Conservation (phyloP, 106 monocot species). For the Dendrobium officinale region DNA sequence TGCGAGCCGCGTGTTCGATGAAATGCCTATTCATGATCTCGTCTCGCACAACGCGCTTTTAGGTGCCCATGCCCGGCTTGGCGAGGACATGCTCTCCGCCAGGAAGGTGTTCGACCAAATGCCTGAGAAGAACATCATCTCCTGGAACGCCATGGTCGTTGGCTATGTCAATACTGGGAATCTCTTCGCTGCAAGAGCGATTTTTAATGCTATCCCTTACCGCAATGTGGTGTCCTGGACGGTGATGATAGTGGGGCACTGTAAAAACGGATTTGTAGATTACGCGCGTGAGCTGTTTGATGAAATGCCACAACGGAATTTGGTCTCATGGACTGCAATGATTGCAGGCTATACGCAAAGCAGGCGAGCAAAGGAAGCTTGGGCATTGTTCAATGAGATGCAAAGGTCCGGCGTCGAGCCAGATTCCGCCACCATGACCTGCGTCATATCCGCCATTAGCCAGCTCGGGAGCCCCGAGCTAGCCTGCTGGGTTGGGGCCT, state of each 20-base stretch:
- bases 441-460: constrained; percentile 35
- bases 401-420: constrained; percentile 27
- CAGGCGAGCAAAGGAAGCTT: constrained; percentile 31
- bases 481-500: constrained; percentile 30
- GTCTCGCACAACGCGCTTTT: constrained; percentile 46
- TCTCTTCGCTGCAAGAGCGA: constrained; percentile 14
- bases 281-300: constrained; percentile 35
- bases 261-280: constrained; percentile 25
- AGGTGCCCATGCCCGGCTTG: constrained; percentile 33
- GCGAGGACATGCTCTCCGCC: constrained; percentile 24
- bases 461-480: constrained; percentile 33
- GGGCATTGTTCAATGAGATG: constrained; percentile 37
- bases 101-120: constrained; percentile 30
- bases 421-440: constrained; percentile 40
- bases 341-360: constrained; percentile 44
- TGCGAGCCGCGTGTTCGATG: constrained; percentile 24
- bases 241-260: constrained; percentile 37
- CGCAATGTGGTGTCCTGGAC: constrained; percentile 40
- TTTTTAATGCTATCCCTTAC: constrained; percentile 37
- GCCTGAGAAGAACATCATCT: constrained; percentile 26
- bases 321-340: constrained; percentile 50
- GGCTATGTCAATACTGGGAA: constrained; percentile 42
- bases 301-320: constrained; percentile 35
- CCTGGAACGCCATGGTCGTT: constrained; percentile 50
- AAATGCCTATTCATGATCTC: constrained; percentile 23